Base-by-base conservation (phyloP, 306 rosid species). In the Acacia melanoxylon region DNA sequence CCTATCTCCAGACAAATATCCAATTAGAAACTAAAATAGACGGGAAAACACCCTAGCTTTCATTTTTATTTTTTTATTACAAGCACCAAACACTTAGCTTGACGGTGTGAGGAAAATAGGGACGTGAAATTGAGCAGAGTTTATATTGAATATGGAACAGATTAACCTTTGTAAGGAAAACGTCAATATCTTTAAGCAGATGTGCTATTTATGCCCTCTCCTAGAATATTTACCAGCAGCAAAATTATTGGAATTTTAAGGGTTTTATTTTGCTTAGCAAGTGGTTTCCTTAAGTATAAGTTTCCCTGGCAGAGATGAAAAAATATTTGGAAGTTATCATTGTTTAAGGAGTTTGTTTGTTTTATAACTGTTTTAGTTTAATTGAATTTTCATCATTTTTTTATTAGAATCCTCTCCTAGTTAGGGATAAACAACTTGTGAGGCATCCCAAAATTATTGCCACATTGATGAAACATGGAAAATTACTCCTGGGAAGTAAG, bases 271-370 rank as follows among this genome's bases (percentile, higher is more conserved):
- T 63, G 29, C 80, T 46, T 33, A 80, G 82, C 35, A 45, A 74
- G 71, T 29, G 79, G 69, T 51, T 84, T 80, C 72, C 77, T 72
- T 33, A 31, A 63, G 17, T 48, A 48, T 1, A 48, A 48, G 42
- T 19, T 31, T 80, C 67, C 81, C 72, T 19, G 8, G 5, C 42
- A 45, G 54, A 76, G 58, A 49, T 48, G 75, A 70, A 76, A 84
- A 76, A 27, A 68, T 37, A 71, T 40, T 62, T 27, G 33, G 27
- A 51, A 61, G 76, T 45, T 20, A 19, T 25, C 35, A 63, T 44
- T 68, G 13, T 83, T 44, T 54, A 8, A 9, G 80, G 37, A 65
- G 72, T n/a, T 31, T 22, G 31, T 22, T 58, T 22, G n/a, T 16
- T 29, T 73, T 73, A 48, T 17, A 27, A 74, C 44, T 67, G 68